phyloP scores from a whole-genome alignment of 2,329 filamentous ascomycete genomes.

The Penicillium oxalicum region DNA sequence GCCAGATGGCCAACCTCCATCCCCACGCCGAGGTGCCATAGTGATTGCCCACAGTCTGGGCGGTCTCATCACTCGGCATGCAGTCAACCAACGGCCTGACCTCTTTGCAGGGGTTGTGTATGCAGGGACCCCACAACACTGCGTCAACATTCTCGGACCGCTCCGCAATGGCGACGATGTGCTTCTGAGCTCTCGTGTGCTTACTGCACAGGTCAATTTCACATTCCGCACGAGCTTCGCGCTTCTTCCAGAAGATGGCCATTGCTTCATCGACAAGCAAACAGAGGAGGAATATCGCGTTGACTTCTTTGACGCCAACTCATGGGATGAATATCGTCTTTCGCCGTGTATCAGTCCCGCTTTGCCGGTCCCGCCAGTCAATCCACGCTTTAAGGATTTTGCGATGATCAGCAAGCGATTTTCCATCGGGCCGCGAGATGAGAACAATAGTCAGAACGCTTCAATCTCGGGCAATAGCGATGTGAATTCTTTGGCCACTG shows the following conservation, averaged over 20 bases:
- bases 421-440: slow-evolving; percentile 21
- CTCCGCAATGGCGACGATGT: slow-evolving; percentile 90
- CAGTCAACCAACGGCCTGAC: slow-evolving; percentile 76
- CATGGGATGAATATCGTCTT: slow-evolving; percentile 71
- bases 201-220: slow-evolving; percentile 86
- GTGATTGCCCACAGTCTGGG: slow-evolving; percentile 83
- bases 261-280: slow-evolving; percentile 77
- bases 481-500: slow-evolving; percentile 2
- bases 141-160: slow-evolving; percentile 86
- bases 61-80: slow-evolving; percentile 80
- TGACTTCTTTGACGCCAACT: slow-evolving; percentile 73
- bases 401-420: slow-evolving; percentile 37
- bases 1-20: slow-evolving; percentile 41
- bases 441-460: slow-evolving; percentile 16
- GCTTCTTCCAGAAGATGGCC: slow-evolving; percentile 77
- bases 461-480: slow-evolving; percentile 14
- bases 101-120: slow-evolving; percentile 82
- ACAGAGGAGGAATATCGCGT: slow-evolving; percentile 75
- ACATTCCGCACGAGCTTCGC: slow-evolving; percentile 80
- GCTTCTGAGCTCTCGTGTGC: slow-evolving; percentile 76
- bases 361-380: slow-evolving; percentile 51
- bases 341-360: slow-evolving; percentile 71
- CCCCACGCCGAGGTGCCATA: slow-evolving; percentile 59
- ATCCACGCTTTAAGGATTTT: slow-evolving; percentile 29
- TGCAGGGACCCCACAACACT: slow-evolving; percentile 76